Conservation (phyloP, 2,329 filamentous ascomycete species). For the Trichoderma cornu-damae region DNA sequence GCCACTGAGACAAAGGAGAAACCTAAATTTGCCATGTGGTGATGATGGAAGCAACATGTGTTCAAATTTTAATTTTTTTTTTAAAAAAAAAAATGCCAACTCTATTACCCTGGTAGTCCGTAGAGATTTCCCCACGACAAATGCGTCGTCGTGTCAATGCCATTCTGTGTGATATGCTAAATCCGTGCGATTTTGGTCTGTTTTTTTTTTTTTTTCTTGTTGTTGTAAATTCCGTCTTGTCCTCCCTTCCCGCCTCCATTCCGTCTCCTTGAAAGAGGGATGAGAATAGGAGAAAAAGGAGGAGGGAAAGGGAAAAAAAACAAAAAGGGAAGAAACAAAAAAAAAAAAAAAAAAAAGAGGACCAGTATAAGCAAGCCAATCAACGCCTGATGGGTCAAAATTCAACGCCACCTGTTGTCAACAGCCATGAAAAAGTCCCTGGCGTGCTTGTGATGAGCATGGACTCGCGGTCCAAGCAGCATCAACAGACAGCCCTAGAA, state of each 20-base stretch:
- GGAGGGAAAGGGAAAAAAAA: neutral
- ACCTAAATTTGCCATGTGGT: slow-evolving; percentile 1
- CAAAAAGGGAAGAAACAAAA: neutral
- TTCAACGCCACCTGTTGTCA: slow-evolving; percentile 13
- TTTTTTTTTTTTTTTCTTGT: no score
- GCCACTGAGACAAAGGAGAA: neutral
- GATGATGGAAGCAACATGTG: neutral
- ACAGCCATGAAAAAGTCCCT: slow-evolving; percentile 11
- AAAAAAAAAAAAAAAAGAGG: neutral
- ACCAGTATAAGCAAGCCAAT: slow-evolving; percentile 13
- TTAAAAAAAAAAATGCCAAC: neutral
- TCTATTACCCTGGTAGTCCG: slow-evolving; percentile 7
- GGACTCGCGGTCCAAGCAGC: neutral
- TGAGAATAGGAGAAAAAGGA: neutral
- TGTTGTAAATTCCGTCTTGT: slow-evolving; percentile 12
- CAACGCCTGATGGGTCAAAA: slow-evolving; percentile 13
- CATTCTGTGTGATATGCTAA: slow-evolving; percentile 12
- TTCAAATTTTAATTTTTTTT: neutral
- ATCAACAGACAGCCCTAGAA: neutral
- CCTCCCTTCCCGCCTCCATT: neutral
- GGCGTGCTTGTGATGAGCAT: neutral
- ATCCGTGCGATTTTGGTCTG: slow-evolving; percentile 4
- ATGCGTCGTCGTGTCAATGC: neutral
- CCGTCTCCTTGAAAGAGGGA: neutral
- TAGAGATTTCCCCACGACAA: slow-evolving; percentile 1